Base-by-base conservation (phyloP, 192 early-diverging fungal genomes). In the Gonapodya sp. region DNA sequence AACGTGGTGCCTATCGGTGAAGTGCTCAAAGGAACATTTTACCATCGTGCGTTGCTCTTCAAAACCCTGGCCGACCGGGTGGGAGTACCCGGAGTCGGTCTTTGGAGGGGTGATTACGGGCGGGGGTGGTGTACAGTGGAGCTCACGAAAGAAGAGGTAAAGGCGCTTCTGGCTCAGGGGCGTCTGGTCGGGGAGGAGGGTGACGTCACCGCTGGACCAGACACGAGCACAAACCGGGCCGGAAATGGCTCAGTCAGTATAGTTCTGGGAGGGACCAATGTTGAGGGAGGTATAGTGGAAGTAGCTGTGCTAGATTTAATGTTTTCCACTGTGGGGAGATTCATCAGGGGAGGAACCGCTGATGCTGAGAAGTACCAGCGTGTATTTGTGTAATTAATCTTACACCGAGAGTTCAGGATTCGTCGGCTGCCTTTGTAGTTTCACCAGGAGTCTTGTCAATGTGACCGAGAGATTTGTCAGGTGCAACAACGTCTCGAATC, bases 11-110 rank as follows among this genome's bases (percentile, higher is more conserved):
- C 82, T n/a, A 73, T 90, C 18, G 89, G 89, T 0, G 30, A 74
- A 30, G 79, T 90, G 16, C 77, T 36, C 1, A 81, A 81, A 24
- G 89, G 89, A 2, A 90, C 87, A 0, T 90, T 90, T 72, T 90
- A 90, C 79, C 89, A 90, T 78, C 72, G 89, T 35, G 89, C 89
- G 0, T 75, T 90, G 35, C 85, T 90, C n/a, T 90, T 90, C 81
- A 90, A 90, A 72, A 85, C 78, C 24, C 33, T 90, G 0, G 88
- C 86, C 83, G 89, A 90, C 80, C 77, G 80, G 78, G 81, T 89
- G 24, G 86, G 85, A 24, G 35, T 89, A 8, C 46, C 46, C 8
- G 46, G 46, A 8, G 46, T 64, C 46, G 46, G 46, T 8, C 46
- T 64, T 8, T 64, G 46, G 46, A 8, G 46, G 8, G 46, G 46